A percentile compares a stretch with the other conserved stretches of the same genome.
Evolutionary conservation across 768 basidiomycete species (phyloP).

Genomic region (Amanita brunnescens): DNA sequence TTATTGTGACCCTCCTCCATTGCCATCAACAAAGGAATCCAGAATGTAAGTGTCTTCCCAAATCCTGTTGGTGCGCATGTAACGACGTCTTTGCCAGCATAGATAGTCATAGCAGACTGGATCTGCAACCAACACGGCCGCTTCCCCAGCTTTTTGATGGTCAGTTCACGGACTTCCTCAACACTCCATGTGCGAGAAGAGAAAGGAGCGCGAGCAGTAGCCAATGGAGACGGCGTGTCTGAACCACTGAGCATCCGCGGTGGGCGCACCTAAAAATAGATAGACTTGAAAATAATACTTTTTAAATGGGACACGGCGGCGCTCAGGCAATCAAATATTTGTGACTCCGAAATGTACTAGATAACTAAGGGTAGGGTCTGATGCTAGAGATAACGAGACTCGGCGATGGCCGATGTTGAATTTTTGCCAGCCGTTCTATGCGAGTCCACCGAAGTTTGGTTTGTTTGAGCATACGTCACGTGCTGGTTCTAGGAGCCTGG

Average conservation of each 20-base stretch:
- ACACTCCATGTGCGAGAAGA: background rate
- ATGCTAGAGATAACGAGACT: background rate
- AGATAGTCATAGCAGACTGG: conserved; percentile 2
- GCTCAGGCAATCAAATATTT: background rate
- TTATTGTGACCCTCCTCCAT: conserved; percentile 5
- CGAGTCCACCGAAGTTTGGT: conserved; percentile 4
- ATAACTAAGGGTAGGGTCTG: background rate
- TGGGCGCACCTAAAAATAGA: background rate
- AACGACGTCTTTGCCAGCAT: conserved; percentile 5
- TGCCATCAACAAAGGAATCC: conserved; percentile 11
- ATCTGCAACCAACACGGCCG: conserved; percentile 8
- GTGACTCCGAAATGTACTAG: background rate
- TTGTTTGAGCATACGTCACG: background rate
- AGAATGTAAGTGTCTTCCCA: no score
- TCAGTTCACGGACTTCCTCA: background rate
- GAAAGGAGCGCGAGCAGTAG: background rate
- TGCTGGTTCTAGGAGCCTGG: conserved; percentile 1
- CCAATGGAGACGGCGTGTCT: background rate
- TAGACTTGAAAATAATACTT: no score
- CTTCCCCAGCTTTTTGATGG: conserved; percentile 2
- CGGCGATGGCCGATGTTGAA: background rate
- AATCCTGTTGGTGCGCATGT: background rate
- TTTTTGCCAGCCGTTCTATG: conserved; percentile 2
- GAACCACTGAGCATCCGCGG: background rate
- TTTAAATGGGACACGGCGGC: background rate